A percentile compares a stretch with the other conserved stretches of the same genome.
Conservation (phyloP, 345 rosid species). For the Eucalyptus lansdowneana region DNA sequence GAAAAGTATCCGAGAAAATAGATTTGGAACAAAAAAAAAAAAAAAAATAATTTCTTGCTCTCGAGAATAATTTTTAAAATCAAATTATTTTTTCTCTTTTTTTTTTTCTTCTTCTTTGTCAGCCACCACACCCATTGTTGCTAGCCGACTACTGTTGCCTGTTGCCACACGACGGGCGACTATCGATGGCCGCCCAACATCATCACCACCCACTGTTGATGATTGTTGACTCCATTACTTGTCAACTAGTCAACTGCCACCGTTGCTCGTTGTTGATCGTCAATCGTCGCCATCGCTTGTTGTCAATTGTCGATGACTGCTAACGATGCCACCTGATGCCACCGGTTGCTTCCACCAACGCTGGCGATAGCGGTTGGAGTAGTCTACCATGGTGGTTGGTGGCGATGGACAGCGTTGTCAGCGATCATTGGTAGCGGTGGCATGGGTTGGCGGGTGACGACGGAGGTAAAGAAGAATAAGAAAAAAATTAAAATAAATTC, state of each 20-base stretch:
- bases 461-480: accelerated
- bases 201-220: accelerated
- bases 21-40: no score
- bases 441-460: accelerated
- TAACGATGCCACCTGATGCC: accelerated
- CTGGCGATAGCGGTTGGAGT: accelerated
- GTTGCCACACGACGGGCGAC: accelerated
- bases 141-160: accelerated
- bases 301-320: accelerated
- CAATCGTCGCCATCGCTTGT: accelerated
- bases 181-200: accelerated
- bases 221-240: accelerated
- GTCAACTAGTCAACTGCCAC: accelerated
- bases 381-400: accelerated
- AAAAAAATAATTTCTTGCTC: accelerated
- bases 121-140: accelerated
- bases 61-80: accelerated
- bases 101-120: no score
- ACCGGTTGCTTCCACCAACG: accelerated
- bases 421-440: accelerated
- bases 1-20: no score
- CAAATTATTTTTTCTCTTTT: no score
- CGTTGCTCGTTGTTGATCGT: accelerated
- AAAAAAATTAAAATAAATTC: no score
- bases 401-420: accelerated